phyloP scores from a whole-genome alignment of 441 rosid species.

The Raphanus hybrid region DNA sequence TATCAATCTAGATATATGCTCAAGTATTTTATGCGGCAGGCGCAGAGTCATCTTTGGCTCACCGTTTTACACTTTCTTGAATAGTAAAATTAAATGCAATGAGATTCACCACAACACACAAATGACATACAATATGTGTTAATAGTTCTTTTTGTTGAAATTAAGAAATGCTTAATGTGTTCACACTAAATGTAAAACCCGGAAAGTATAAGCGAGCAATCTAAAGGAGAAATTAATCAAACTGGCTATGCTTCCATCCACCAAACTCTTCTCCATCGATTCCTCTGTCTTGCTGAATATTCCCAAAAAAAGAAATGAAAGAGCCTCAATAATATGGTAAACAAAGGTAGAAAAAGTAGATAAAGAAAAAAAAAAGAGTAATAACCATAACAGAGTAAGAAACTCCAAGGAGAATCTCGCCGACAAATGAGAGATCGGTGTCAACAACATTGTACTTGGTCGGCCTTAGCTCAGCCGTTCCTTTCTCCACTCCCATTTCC shows the following conservation, averaged over 20 bases:
- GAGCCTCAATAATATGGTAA: background rate
- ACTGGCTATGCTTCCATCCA: constrained; percentile 74
- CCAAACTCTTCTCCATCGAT: constrained; percentile 54
- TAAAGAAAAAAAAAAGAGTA: background rate
- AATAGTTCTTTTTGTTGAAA: background rate
- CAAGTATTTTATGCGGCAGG: background rate
- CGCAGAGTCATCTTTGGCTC: background rate
- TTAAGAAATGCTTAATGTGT: constrained; percentile 20
- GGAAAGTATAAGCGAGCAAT: constrained; percentile 8
- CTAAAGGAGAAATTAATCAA: constrained; percentile 20
- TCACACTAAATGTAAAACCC: constrained; percentile 24
- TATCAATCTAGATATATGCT: background rate
- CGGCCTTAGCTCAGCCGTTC: constrained; percentile 61
- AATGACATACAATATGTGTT: background rate
- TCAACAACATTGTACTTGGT: constrained; percentile 57
- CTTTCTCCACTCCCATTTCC: constrained; percentile 71
- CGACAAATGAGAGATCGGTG: constrained; percentile 55
- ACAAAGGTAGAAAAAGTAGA: background rate
- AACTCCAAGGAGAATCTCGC: constrained; percentile 76
- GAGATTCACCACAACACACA: constrained; percentile 7
- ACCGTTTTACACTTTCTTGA: background rate
- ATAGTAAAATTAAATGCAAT: background rate
- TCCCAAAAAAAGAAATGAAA: background rate
- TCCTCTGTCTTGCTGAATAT: constrained; percentile 45
- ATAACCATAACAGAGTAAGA: constrained; percentile 57